These are phyloP conservation scores for Hysterium pulicare DNA, from an alignment of 2,329 filamentous ascomycete genomes.

Conservation along the genomic window DNA sequence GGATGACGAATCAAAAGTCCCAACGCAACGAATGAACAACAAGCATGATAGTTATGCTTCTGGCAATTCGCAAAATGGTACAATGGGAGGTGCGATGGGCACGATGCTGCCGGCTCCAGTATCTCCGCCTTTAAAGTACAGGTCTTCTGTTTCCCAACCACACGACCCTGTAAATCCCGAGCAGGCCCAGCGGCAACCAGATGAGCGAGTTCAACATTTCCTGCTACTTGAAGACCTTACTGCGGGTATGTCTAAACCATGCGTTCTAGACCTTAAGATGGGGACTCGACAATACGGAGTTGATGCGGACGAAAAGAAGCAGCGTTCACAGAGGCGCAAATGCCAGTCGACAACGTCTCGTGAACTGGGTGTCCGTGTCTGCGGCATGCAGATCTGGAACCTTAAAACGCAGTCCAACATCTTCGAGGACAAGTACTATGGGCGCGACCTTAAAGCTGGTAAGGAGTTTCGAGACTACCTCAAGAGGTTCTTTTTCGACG, in stretches of 20 bases:
- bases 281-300: constrained; percentile 95
- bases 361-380: constrained; percentile 87
- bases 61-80: not conserved
- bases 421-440: constrained; percentile 99
- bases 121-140: constrained; percentile 12
- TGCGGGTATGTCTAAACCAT: constrained; percentile 92
- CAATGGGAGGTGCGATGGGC: constrained; percentile 12
- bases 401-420: constrained; percentile 75
- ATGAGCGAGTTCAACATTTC: constrained; percentile 80
- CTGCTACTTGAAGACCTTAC: constrained; percentile 91
- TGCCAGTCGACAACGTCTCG: constrained; percentile 89
- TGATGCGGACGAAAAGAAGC: constrained; percentile 87
- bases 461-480: constrained; percentile 85
- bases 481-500: constrained; percentile 87
- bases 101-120: constrained; percentile 34
- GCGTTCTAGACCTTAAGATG: constrained; percentile 98
- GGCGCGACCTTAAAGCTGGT: constrained; percentile 81
- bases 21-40: constrained; percentile 8
- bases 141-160: not conserved
- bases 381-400: constrained; percentile 96
- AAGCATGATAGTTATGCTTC: constrained; percentile 5
- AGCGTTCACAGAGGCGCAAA: constrained; percentile 87
- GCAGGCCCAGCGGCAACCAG: constrained; percentile 45
- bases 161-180: constrained; percentile 40
- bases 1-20: constrained; percentile 49